Conservation (phyloP, 768 basidiomycete species). For the Steccherinum ochraceum region DNA sequence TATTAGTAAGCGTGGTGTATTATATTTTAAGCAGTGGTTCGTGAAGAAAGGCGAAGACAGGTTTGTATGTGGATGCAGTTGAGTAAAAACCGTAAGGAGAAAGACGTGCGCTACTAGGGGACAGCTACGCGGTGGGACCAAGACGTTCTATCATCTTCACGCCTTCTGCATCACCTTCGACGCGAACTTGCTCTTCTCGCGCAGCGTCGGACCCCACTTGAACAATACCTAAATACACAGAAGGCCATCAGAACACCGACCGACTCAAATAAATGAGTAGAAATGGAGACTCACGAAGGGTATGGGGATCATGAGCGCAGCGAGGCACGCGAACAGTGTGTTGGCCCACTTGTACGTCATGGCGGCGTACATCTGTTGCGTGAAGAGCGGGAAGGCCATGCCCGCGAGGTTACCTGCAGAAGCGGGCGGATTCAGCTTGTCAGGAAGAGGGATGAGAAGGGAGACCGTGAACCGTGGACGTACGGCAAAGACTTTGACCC, state of each 20-base stretch:
- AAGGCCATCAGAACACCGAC: background rate
- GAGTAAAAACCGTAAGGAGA: too few species aligned
- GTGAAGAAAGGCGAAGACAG: too few species aligned
- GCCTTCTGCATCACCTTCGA: constrained; percentile 11
- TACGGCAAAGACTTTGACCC: constrained; percentile 42
- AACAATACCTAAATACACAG: constrained; percentile 15
- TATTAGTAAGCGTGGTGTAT: too few species aligned
- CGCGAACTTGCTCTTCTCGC: constrained; percentile 21
- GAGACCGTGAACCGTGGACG: too few species aligned
- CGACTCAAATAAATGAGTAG: background rate
- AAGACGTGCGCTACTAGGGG: too few species aligned
- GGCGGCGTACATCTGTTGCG: constrained; percentile 35
- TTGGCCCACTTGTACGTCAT: constrained; percentile 47
- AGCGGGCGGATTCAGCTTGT: too few species aligned
- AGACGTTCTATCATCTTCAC: constrained; percentile 1
- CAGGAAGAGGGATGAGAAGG: too few species aligned
- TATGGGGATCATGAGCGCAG: constrained; percentile 35
- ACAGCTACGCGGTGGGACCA: too few species aligned
- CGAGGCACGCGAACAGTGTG: constrained; percentile 35
- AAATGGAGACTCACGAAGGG: constrained; percentile 38
- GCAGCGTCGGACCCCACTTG: constrained; percentile 19
- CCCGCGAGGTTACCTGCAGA: constrained; percentile 34
- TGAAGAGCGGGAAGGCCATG: constrained; percentile 44
- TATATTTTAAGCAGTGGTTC: too few species aligned
- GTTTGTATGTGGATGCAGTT: too few species aligned